Percentiles rank a stretch among this genome's conserved stretches.
Conservation (phyloP, 352 stramenopile genomes). For the Phytophthora cryptogea region DNA sequence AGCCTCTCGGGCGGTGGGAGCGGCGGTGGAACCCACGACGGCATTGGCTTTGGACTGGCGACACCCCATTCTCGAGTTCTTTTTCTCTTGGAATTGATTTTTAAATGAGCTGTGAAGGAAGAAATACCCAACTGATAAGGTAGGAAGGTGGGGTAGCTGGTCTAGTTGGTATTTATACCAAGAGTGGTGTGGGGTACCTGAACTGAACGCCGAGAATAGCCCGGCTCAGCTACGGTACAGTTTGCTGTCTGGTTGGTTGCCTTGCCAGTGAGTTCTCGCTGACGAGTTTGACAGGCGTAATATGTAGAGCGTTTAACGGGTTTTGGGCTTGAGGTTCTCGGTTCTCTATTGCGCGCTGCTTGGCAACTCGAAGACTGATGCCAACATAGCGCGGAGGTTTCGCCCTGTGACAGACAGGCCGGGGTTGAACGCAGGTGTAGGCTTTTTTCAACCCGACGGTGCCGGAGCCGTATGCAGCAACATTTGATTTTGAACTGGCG, state of each 20-base stretch:
- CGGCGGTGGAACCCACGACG: constrained; percentile 45
- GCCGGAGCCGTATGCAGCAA: too few species aligned
- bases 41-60: constrained; percentile 53
- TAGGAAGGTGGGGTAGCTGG: constrained; percentile 1
- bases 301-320: background rate
- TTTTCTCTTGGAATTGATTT: background rate
- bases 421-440: too few species aligned
- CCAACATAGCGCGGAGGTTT: background rate
- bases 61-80: constrained; percentile 54
- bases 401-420: background rate
- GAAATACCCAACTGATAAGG: constrained; percentile 17
- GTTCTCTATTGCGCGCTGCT: background rate
- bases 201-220: constrained; percentile 14
- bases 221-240: constrained; percentile 12
- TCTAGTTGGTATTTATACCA: constrained; percentile 17
- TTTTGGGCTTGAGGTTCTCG: background rate
- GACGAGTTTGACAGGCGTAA: background rate
- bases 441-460: too few species aligned
- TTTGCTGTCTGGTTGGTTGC: background rate
- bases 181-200: background rate
- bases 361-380: background rate
- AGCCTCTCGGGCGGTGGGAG: constrained; percentile 9
- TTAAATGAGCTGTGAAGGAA: background rate
- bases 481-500: too few species aligned
- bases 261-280: constrained; percentile 3